Percentiles rank a stretch among this genome's conserved stretches.
These are phyloP conservation scores for Phaeosphaeriaceae sp. DNA, from an alignment of 2,329 filamentous ascomycete species.

Conservation along the genomic window DNA sequence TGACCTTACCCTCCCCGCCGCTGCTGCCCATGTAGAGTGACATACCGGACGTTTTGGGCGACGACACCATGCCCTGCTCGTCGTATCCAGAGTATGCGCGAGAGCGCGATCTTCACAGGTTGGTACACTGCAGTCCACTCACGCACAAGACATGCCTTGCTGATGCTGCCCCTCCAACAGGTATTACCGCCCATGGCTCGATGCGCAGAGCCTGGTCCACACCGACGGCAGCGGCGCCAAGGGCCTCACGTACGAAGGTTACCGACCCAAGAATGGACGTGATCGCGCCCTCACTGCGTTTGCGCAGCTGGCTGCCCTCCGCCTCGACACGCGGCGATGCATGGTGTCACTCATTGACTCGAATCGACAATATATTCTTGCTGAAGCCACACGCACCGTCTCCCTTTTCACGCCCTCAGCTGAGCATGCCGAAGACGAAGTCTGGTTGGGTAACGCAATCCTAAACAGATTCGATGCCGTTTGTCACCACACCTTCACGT, in stretches of 20 bases:
- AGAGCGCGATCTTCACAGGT: slow-evolving; percentile 41
- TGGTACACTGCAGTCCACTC: not conserved
- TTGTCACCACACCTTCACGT: slow-evolving; percentile 37
- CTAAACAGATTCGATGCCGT: slow-evolving; percentile 37
- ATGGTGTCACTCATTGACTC: slow-evolving; percentile 49
- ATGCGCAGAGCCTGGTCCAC: slow-evolving; percentile 42
- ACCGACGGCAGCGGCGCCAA: slow-evolving; percentile 31
- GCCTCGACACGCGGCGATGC: slow-evolving; percentile 40
- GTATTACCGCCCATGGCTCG: slow-evolving; percentile 47
- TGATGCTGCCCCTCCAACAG: slow-evolving; percentile 17
- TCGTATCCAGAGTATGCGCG: slow-evolving; percentile 30
- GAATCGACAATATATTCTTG: slow-evolving; percentile 47
- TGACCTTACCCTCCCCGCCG: not conserved
- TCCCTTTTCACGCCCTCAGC: slow-evolving; percentile 38
- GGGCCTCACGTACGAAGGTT: slow-evolving; percentile 34
- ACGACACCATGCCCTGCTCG: slow-evolving; percentile 18
- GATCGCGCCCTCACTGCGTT: slow-evolving; percentile 46
- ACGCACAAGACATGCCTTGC: slow-evolving; percentile 2
- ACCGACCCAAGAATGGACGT: slow-evolving; percentile 25
- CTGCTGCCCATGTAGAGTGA: not conserved
- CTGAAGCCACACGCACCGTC: slow-evolving; percentile 47
- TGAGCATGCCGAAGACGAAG: slow-evolving; percentile 28
- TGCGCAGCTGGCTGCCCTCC: slow-evolving; percentile 44
- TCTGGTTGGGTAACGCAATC: slow-evolving; percentile 43
- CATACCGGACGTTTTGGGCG: not conserved